Base-by-base conservation (phyloP, 2,329 filamentous ascomycete species). In the Colletotrichum simmondsii region DNA sequence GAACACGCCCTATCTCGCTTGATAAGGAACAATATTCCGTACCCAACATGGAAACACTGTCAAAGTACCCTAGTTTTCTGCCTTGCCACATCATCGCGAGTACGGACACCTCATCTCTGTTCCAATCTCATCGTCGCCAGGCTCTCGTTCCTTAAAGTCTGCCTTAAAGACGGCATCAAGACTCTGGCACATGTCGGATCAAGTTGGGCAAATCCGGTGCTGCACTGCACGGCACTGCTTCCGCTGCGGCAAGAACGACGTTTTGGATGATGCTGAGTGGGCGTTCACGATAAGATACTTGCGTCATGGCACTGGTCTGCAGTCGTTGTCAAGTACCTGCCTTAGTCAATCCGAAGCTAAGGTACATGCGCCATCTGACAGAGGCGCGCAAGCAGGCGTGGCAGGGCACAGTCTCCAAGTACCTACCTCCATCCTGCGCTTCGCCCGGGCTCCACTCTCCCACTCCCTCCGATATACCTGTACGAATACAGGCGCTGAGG, bases 221-320 rank as follows among this genome's bases (percentile, higher is more conserved):
- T 63, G 65, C 65, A 56, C 65, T 56, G 52, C 54, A 28, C 53
- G 64, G 61, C 30, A 65, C 30, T 16, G 24, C 67, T 70, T 56
- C 67, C 67, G 67, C 67, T 59, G 67, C 30, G 32, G 26, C 53
- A 49, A 49, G 30, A 35, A 71, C 22, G 35, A 71, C 57, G 32
- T 57, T 42, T 57, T 16, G 28, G 10, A 19, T 4, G 22, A 28
- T 46, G 24, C 4, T 46, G 7, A 26, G 14, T 28, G 42, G 19
- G 32, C 14, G 24, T 35, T 12, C 42, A 54, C 59, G 35, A n/a
- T 49, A 22, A 26, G 22, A 35, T 60, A 72, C 69, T 37, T 64
- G 16, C 22, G n/a, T 42, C 16, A 16, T 11, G 22, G 14, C 26
- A 19, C 42, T 12, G 54, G 30, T 46, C 14, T 64, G 58, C 59